phyloP scores from a whole-genome alignment of 495 filamentous ascomycete genomes.

The Xylaria palmicola region DNA sequence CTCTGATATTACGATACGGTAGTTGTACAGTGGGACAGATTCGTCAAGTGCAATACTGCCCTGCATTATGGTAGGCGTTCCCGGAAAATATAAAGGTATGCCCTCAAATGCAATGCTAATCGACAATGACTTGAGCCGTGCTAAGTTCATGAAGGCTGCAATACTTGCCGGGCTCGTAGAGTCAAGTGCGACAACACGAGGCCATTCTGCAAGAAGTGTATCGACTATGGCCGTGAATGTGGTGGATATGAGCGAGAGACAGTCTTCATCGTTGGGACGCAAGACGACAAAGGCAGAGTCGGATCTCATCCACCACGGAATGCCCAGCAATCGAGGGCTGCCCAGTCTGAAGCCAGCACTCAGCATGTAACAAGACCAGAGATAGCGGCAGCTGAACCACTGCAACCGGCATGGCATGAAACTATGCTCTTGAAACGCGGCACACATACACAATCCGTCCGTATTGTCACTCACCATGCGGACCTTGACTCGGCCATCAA shows the following conservation, averaged over 20 bases:
- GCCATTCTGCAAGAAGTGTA: conserved; percentile 62
- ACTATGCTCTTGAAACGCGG: conserved; percentile 28
- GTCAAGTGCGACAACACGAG: conserved; percentile 61
- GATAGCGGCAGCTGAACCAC: conserved; percentile 32
- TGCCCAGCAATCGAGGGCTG: conserved; percentile 29
- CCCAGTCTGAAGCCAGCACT: conserved; percentile 18
- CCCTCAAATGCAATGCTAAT: background rate
- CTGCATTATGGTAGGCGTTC: conserved; percentile 43
- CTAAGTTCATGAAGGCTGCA: conserved; percentile 29
- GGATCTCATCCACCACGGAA: conserved; percentile 48
- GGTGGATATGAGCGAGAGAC: conserved; percentile 59
- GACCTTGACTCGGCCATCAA: conserved; percentile 20
- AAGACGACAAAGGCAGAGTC: conserved; percentile 44
- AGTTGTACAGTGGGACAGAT: background rate
- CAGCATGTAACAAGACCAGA: conserved; percentile 19
- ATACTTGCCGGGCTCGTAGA: conserved; percentile 43
- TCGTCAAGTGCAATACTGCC: background rate
- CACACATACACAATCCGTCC: conserved; percentile 29
- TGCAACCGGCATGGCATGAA: conserved; percentile 46
- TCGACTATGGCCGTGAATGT: conserved; percentile 61
- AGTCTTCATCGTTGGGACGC: conserved; percentile 49
- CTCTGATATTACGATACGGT: background rate
- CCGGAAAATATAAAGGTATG: conserved; percentile 46
- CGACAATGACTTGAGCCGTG: background rate
- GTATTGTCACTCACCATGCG: conserved; percentile 40